Base-by-base conservation (phyloP, 164 flowering plant species). In the Houttuynia cordata region DNA sequence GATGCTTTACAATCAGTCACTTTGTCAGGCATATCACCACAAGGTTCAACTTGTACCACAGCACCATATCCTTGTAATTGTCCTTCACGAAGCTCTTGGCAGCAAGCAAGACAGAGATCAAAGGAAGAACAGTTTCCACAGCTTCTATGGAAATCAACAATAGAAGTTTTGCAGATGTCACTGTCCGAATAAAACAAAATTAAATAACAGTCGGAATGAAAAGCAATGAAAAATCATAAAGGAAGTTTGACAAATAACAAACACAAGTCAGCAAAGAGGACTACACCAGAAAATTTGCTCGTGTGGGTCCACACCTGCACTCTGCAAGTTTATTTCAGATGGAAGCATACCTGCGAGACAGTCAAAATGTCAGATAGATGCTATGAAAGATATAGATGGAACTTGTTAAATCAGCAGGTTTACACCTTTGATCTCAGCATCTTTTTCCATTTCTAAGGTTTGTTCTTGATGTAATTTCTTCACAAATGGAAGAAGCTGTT, bases 401-500 rank as follows among this genome's bases (percentile, higher is more conserved):
- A 20, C 42, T 20, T 22, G 13, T 30, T 24, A 54, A 54, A 13
- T 13, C 20, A 5, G 30, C 7, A 22, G 12, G 24, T 23, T 22
- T 30, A 47, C 74, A 88, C 96, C 96, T 60, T 53, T 70, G 53
- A 75, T 73, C 19, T 59, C 64, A 52, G 83, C 67, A 73, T 88
- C 92, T 17, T 74, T 60, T 41, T 70, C 73, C 24, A 81, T 63
- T 72, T 88, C 96, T 42, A 64, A 60, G 53, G 55, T 72, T 73
- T 88, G 92, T 71, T 88, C 90, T 63, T 61, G 66, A 25, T 73
- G 78, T 62, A 83, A 71, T 64, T 71, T 77, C 65, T 62, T 75
- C 41, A 86, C 80, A 25, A 86, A 75, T 59, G 96, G 96, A 18
- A 80, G 71, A 60, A 78, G 71, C 55, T 74, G 75, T 42, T 64